These are phyloP conservation scores for Myriosclerotinia curreyana DNA, from an alignment of 2,329 filamentous ascomycete species.

Conservation along the genomic window DNA sequence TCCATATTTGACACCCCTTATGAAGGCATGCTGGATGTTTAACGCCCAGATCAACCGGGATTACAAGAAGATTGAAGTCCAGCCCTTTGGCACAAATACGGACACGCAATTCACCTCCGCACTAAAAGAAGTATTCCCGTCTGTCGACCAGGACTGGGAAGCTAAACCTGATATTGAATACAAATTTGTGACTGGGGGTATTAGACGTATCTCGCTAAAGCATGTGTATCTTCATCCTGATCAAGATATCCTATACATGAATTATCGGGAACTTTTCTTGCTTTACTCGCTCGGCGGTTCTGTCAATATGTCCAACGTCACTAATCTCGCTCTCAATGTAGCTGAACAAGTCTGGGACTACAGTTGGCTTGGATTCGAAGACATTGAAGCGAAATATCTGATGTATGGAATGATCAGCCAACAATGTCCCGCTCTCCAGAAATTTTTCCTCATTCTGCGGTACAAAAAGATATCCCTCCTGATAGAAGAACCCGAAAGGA, in stretches of 20 bases:
- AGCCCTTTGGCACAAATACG: background rate
- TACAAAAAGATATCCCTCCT: no score
- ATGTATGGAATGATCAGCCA: background rate
- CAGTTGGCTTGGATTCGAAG: background rate
- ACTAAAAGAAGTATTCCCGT: no score
- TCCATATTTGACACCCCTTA: background rate
- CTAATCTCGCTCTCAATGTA: background rate
- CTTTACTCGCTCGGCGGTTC: background rate
- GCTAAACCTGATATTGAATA: no score
- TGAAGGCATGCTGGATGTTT: background rate
- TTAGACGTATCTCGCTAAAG: background rate
- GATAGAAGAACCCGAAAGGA: background rate
- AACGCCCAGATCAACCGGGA: background rate
- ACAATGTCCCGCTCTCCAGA: background rate
- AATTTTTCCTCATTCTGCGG: background rate
- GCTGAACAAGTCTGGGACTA: fast-evolving
- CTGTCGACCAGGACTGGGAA: background rate
- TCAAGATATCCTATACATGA: background rate
- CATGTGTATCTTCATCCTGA: background rate
- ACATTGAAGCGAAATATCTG: background rate
- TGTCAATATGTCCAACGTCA: background rate
- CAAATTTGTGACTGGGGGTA: no score
- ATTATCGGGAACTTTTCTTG: background rate
- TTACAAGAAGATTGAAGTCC: background rate
- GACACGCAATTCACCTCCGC: background rate